Conservation (phyloP, 805 yeast species). For the Candida endomychidarum region DNA sequence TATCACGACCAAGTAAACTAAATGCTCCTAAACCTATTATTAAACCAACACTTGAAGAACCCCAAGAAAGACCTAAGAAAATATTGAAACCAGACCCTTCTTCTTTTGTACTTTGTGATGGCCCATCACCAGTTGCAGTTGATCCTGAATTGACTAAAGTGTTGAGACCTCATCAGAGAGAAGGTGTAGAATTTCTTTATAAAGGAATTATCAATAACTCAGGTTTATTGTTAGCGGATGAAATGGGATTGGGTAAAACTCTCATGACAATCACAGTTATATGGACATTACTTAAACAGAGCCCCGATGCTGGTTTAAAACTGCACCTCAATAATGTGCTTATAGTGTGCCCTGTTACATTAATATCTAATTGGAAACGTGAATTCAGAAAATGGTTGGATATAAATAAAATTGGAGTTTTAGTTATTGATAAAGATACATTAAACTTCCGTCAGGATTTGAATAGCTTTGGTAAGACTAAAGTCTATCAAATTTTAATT, state of each 20-base stretch:
- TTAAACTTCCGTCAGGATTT: constrained; percentile 57
- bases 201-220: constrained; percentile 67
- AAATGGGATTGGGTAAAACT: constrained; percentile 84
- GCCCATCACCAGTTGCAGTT: constrained; percentile 32
- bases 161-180: constrained; percentile 83
- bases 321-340: constrained; percentile 57
- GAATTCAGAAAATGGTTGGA: constrained; percentile 92
- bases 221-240: constrained; percentile 92
- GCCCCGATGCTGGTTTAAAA: constrained; percentile 39
- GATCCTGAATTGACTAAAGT: constrained; percentile 55
- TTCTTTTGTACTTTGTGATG: not conserved
- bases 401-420: constrained; percentile 58
- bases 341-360: constrained; percentile 88
- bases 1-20: too few relatives aligned
- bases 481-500: constrained; percentile 78
- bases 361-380: constrained; percentile 80
- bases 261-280: constrained; percentile 78
- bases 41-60: not conserved
- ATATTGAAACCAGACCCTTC: not conserved
- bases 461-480: constrained; percentile 60
- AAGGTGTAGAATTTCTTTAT: constrained; percentile 80
- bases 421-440: constrained; percentile 54
- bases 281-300: constrained; percentile 78
- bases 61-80: not conserved
- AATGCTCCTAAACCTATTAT: not conserved